These are phyloP conservation scores for Phylloporus sp. DNA, from an alignment of 1,284 basidiomycete genomes.

Conservation along the genomic window DNA sequence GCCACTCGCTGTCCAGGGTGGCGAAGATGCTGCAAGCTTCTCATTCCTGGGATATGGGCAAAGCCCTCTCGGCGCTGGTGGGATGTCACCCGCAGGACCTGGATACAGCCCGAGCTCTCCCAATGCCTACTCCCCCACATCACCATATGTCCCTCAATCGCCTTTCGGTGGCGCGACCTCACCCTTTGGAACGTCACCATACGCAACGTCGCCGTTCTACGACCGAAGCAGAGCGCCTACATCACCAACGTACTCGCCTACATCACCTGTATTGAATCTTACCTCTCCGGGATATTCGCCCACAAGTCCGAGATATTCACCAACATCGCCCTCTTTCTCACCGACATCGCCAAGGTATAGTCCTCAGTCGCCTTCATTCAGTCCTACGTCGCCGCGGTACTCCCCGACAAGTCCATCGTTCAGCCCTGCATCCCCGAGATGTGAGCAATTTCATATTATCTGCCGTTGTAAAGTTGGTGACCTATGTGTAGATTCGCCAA, in stretches of 20 bases:
- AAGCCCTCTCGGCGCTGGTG: constrained; percentile 81
- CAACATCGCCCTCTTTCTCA: constrained; percentile 86
- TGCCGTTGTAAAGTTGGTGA: constrained; percentile 25
- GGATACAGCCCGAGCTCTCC: constrained; percentile 87
- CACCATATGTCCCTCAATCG: constrained; percentile 86
- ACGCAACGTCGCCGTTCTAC: constrained; percentile 83
- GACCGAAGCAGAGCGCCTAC: constrained; percentile 72
- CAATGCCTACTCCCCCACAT: constrained; percentile 86
- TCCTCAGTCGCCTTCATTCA: constrained; percentile 85
- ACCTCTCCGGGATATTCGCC: constrained; percentile 89
- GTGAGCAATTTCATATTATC: constrained; percentile 54
- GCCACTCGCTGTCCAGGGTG: constrained; percentile 88
- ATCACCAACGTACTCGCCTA: constrained; percentile 88
- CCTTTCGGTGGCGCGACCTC: constrained; percentile 84
- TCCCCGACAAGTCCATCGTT: constrained; percentile 88
- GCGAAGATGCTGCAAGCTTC: constrained; percentile 81
- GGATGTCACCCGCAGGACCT: constrained; percentile 81
- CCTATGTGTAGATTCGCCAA: constrained; percentile 73
- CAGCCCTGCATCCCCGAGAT: constrained; percentile 85
- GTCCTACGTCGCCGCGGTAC: constrained; percentile 84
- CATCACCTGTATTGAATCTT: constrained; percentile 79
- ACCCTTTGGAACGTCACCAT: constrained; percentile 81
- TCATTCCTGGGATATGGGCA: constrained; percentile 80
- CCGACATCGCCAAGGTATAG: constrained; percentile 86
- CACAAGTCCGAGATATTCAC: constrained; percentile 87